Evolutionary conservation across 768 basidiomycete genomes (phyloP).

Genomic region (Podaxis mareebaensis): DNA sequence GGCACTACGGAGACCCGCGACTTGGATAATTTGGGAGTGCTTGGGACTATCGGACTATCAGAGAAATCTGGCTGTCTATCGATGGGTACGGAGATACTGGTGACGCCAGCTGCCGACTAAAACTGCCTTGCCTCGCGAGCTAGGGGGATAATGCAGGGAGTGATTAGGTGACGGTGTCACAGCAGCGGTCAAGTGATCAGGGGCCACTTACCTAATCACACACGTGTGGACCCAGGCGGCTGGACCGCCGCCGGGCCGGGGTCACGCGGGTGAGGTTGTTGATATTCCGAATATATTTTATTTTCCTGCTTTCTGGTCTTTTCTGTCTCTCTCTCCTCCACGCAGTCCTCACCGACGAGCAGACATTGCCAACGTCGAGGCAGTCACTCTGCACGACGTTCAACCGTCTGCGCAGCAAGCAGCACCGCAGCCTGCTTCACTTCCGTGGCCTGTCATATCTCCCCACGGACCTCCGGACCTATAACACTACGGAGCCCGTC

Average conservation of each 20-base stretch:
- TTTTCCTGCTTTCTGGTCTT: conserved; percentile 6
- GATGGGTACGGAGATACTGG: conserved; percentile 1
- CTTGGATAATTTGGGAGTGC: neutral
- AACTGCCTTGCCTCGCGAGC: neutral
- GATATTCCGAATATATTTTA: conserved; percentile 9
- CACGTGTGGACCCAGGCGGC: conserved; percentile 19
- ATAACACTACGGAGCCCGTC: neutral
- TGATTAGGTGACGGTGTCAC: conserved; percentile 6
- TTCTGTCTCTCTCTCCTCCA: neutral
- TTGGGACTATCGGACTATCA: neutral
- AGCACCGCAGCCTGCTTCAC: neutral
- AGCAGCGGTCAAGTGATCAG: conserved; percentile 14
- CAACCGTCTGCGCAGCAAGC: neutral
- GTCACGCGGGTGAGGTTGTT: conserved; percentile 10
- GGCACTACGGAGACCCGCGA: neutral
- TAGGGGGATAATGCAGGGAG: conserved; percentile 1
- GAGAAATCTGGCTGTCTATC: neutral
- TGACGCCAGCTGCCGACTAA: neutral
- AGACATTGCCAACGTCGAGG: conserved; percentile 1
- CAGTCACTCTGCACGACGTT: neutral
- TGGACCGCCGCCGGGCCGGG: conserved; percentile 17
- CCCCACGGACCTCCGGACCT: conserved; percentile 6
- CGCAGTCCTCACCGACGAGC: conserved; percentile 8
- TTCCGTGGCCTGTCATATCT: neutral
- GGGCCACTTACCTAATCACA: conserved; percentile 2